Evolutionary conservation across 2,329 filamentous ascomycete genomes (phyloP).

Genomic region (Cladosporium sp.): DNA sequence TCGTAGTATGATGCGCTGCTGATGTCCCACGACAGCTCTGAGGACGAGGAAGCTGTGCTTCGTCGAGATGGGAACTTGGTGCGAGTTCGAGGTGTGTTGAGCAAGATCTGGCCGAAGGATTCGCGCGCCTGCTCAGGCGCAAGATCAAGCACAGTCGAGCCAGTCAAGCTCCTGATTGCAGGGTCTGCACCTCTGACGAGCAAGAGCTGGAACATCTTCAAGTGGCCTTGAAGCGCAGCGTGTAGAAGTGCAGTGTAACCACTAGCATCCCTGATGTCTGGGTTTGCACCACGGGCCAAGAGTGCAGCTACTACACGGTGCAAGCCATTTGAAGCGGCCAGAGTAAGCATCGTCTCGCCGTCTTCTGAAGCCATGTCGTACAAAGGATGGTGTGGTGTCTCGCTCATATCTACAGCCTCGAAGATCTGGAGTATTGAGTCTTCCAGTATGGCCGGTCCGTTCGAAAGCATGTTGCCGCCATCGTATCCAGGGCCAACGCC

Average conservation of each 20-base stretch:
- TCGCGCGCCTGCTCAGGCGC: slow-evolving; percentile 34
- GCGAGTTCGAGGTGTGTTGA: slow-evolving; percentile 14
- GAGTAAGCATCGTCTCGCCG: slow-evolving; percentile 76
- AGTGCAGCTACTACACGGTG: slow-evolving; percentile 72
- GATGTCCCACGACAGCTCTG: slow-evolving; percentile 15
- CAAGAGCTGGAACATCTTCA: slow-evolving; percentile 71
- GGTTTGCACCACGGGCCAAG: slow-evolving; percentile 71
- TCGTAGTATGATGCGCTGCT: slow-evolving; percentile 17
- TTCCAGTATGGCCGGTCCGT: slow-evolving; percentile 13
- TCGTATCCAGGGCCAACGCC: slow-evolving; percentile 15
- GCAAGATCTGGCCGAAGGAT: slow-evolving; percentile 8
- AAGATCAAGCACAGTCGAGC: slow-evolving; percentile 68
- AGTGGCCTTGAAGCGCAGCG: slow-evolving; percentile 70
- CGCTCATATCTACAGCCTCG: slow-evolving; percentile 63
- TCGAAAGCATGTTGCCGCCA: slow-evolving; percentile 16
- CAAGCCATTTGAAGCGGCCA: slow-evolving; percentile 71
- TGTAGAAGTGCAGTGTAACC: slow-evolving; percentile 81
- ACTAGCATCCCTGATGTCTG: slow-evolving; percentile 69
- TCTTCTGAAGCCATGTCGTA: slow-evolving; percentile 60
- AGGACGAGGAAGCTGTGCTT: slow-evolving; percentile 9
- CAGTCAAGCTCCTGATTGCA: slow-evolving; percentile 63
- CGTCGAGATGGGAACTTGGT: not conserved
- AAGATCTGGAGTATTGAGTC: slow-evolving; percentile 14
- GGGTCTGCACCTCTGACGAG: slow-evolving; percentile 70
- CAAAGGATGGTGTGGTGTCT: slow-evolving; percentile 62